These are phyloP conservation scores for Digitaria exilis DNA, from an alignment of 202 grass and related monocot genomes.

Conservation along the genomic window DNA sequence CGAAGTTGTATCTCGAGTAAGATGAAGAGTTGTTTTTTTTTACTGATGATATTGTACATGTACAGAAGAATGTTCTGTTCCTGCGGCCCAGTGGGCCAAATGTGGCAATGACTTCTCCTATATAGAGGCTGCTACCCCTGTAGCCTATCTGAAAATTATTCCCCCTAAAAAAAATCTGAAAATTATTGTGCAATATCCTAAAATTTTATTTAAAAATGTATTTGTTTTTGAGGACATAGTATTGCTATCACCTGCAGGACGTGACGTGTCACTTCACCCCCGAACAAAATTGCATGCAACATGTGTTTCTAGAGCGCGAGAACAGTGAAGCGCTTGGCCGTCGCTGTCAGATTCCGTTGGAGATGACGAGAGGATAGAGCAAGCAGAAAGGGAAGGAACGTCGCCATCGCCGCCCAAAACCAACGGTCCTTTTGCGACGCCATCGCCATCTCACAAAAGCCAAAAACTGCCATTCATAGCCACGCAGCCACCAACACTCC, in stretches of 20 bases:
- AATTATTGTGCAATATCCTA: too few relatives aligned
- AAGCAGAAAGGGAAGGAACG: not conserved
- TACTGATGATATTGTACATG: not conserved
- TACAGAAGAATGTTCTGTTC: not conserved
- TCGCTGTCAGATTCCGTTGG: slow-evolving; percentile 15
- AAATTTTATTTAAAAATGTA: too few relatives aligned
- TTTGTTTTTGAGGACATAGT: too few relatives aligned
- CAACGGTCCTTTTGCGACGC: slow-evolving; percentile 17
- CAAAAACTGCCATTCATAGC: slow-evolving; percentile 1
- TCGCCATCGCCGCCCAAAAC: slow-evolving; percentile 1
- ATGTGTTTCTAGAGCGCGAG: too few relatives aligned
- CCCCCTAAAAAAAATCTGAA: too few relatives aligned
- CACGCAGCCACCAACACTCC: not conserved
- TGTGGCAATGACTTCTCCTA: not conserved
- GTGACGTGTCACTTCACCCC: too few relatives aligned
- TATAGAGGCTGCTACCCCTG: too few relatives aligned
- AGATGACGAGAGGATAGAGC: not conserved
- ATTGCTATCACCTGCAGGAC: too few relatives aligned
- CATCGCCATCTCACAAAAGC: slow-evolving; percentile 24
- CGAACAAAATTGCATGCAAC: too few relatives aligned
- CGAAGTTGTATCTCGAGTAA: not conserved
- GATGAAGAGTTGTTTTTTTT: not conserved
- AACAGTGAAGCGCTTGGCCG: not conserved
- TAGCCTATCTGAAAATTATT: too few relatives aligned
- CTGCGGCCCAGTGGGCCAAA: not conserved